Evolutionary conservation across 352 stramenopile genomes (phyloP), one percentile per base, ranked within the genome.

Genomic region (Phytophthora ramorum): DNA sequence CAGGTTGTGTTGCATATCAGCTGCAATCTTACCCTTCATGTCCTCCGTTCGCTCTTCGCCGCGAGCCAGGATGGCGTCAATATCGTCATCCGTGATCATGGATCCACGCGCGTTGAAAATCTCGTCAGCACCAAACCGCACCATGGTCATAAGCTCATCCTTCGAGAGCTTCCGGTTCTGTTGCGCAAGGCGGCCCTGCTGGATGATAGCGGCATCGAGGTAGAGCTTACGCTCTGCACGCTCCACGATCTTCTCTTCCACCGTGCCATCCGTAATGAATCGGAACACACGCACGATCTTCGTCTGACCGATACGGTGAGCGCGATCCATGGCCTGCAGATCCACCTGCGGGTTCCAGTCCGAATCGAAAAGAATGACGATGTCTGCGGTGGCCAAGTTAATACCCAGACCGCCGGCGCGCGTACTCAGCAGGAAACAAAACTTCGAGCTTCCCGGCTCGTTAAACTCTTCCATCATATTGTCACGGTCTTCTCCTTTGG

Each of bases 311-410:
- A 99, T 99, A 49, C 97, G 91, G 80, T 99, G 97, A 0, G 97
- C 97, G 28, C 97, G 87, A 73, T 99, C 97, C 95, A 99, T 99
- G 3, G 98, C 98, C 77, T 99, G 98, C 6, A 99, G 76, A 91
- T 99, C 97, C 52, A 96, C 94, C 73, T 99, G 97, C 17, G 97
- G 97, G 83, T 99, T 99, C 97, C 97, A 99, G 75, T 99, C 97
- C 50, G 83, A 97, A 72, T 99, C 97, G 67, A 97, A 99, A 5
- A 99, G 71, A 54, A 99, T 99, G 17, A 99, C 98, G 52, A 98
- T 98, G 79, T 99, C 98, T 14, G 98, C 98, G 5, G 97, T 99
- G 26, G 98, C 92, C 58, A 99, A 87, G 81, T 99, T 99, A 76
- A 99, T 99, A 54, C 97, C 97, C 12, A 99, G 77, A 40, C 97